Percentiles rank a stretch among this genome's conserved stretches.
These are phyloP conservation scores for Cystobasidium slooffiae DNA, from an alignment of 1,284 basidiomycete genomes.

Conservation along the genomic window DNA sequence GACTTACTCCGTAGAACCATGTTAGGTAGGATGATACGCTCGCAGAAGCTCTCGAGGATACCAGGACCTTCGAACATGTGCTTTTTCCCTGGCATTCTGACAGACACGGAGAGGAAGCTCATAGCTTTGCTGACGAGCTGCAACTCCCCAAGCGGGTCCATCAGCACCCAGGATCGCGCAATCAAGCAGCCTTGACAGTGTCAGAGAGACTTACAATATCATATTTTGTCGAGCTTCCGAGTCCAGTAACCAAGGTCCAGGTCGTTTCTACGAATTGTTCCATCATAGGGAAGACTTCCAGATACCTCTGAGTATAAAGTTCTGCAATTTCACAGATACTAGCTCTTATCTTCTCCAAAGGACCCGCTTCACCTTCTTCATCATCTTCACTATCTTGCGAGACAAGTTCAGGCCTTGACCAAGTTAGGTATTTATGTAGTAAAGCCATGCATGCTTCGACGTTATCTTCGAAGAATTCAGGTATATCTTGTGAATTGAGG, in stretches of 20 bases:
- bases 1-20: conserved; percentile 72
- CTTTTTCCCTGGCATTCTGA: conserved; percentile 66
- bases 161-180: not conserved
- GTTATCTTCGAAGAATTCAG: conserved; percentile 90
- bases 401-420: conserved; percentile 70
- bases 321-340: conserved; percentile 90
- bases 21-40: conserved; percentile 92
- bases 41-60: conserved; percentile 80
- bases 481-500: conserved; percentile 91
- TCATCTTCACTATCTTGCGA: conserved; percentile 61
- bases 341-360: conserved; percentile 84
- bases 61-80: conserved; percentile 66
- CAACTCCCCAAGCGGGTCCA: not conserved
- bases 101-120: conserved; percentile 88
- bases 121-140: conserved; percentile 90
- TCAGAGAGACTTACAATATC: conserved; percentile 68
- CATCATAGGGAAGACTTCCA: conserved; percentile 81
- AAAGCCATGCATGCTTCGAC: conserved; percentile 78
- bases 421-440: conserved; percentile 77
- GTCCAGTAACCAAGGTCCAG: conserved; percentile 82
- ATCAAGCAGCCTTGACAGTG: not conserved
- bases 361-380: conserved; percentile 79
- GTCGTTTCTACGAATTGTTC: conserved; percentile 85
- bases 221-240: conserved; percentile 73
- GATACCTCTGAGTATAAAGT: conserved; percentile 89